Conservation (phyloP, 2,329 filamentous ascomycete genomes). For the Cylindrodendrum hubeiense region DNA sequence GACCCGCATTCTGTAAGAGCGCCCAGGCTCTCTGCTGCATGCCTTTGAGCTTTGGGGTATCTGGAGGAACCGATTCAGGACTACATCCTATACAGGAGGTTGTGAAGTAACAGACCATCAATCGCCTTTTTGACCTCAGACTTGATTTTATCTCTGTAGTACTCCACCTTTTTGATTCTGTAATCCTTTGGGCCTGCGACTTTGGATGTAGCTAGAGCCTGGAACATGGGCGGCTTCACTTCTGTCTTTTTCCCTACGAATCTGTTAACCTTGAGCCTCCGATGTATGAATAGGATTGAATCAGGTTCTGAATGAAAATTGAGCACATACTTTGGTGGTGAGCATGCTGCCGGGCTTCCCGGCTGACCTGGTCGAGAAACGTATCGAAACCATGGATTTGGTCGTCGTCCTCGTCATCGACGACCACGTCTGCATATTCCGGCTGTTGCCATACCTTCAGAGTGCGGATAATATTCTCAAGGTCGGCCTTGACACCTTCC, state of each 20-base stretch:
- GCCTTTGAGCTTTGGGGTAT: slow-evolving; percentile 21
- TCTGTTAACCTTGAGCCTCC: neutral
- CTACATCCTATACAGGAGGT: too few species aligned
- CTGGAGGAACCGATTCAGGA: slow-evolving; percentile 11
- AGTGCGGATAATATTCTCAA: slow-evolving; percentile 40
- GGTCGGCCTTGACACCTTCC: slow-evolving; percentile 37
- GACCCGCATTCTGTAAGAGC: slow-evolving; percentile 35
- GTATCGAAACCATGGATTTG: slow-evolving; percentile 39
- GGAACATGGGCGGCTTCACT: neutral
- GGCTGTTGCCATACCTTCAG: slow-evolving; percentile 37
- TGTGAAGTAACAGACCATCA: slow-evolving; percentile 14
- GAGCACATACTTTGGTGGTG: slow-evolving; percentile 34
- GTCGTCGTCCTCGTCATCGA: slow-evolving; percentile 31
- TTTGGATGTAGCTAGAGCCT: slow-evolving; percentile 19
- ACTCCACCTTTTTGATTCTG: slow-evolving; percentile 13
- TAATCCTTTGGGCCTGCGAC: neutral
- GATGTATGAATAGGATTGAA: neutral
- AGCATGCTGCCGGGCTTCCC: slow-evolving; percentile 37
- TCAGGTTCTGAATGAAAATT: too few species aligned
- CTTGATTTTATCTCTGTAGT: slow-evolving; percentile 29
- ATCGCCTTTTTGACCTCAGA: slow-evolving; percentile 29
- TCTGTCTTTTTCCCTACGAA: neutral
- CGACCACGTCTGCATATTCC: slow-evolving; percentile 23
- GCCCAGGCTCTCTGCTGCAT: slow-evolving; percentile 34
- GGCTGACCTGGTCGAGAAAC: slow-evolving; percentile 38